A percentile compares a stretch with the other conserved stretches of the same genome.
Conservation (phyloP, 1,284 basidiomycete genomes). For the Cystobasidium sp. region DNA sequence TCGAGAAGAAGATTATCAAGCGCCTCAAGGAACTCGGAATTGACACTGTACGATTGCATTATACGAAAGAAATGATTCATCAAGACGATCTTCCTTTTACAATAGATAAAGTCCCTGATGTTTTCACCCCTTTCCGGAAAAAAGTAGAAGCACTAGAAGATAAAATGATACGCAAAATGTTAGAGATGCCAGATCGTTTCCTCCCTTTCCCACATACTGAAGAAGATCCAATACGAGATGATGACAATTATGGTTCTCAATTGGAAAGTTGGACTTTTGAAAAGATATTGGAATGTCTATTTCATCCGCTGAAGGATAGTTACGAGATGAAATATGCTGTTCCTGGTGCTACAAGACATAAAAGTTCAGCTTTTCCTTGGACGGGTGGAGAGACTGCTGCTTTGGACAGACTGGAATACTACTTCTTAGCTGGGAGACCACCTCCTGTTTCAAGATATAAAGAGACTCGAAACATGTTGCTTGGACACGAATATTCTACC, state of each 20-base stretch:
- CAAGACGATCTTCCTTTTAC: slow-evolving; percentile 60
- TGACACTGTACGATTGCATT: slow-evolving; percentile 53
- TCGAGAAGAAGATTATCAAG: slow-evolving; percentile 48
- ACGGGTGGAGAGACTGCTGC: slow-evolving; percentile 59
- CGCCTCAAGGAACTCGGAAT: slow-evolving; percentile 49
- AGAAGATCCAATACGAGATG: slow-evolving; percentile 24
- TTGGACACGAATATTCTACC: slow-evolving; percentile 63
- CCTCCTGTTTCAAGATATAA: slow-evolving; percentile 61
- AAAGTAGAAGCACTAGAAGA: slow-evolving; percentile 59
- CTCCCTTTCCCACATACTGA: slow-evolving; percentile 54
- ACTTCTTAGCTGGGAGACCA: slow-evolving; percentile 56
- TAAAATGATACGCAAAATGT: slow-evolving; percentile 53
- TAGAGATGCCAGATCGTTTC: slow-evolving; percentile 49
- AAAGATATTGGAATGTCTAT: slow-evolving; percentile 50
- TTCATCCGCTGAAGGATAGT: slow-evolving; percentile 52
- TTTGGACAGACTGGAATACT: slow-evolving; percentile 58
- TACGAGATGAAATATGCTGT: slow-evolving; percentile 53
- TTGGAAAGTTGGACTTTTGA: slow-evolving; percentile 42
- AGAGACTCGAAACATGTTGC: slow-evolving; percentile 63
- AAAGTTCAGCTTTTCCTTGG: slow-evolving; percentile 59
- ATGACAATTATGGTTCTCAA: slow-evolving; percentile 45
- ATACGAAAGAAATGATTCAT: slow-evolving; percentile 57
- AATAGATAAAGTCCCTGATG: slow-evolving; percentile 59
- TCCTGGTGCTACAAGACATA: slow-evolving; percentile 25
- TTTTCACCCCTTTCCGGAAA: slow-evolving; percentile 62